These are phyloP conservation scores for Suhomyces maxii DNA, from an alignment of 1,139 yeast genomes.

Conservation along the genomic window DNA sequence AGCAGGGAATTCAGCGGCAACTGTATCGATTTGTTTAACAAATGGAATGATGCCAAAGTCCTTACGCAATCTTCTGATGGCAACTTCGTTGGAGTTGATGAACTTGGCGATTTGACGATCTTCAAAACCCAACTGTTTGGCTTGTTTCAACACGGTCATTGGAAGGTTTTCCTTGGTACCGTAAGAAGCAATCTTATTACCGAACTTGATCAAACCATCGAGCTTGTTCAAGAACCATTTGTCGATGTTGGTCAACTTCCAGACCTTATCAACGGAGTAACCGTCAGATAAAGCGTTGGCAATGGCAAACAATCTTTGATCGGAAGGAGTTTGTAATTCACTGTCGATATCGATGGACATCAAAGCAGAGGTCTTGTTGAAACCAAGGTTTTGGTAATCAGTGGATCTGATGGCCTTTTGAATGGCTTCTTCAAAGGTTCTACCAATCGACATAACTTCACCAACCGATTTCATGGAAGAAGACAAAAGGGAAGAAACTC, in stretches of 20 bases:
- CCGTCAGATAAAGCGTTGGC: constrained; percentile 89
- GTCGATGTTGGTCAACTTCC: constrained; percentile 91
- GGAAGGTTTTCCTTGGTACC: constrained; percentile 66
- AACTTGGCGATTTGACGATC: constrained; percentile 95
- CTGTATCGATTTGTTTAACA: constrained; percentile 97
- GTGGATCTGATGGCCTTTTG: constrained; percentile 98
- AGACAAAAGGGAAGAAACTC: constrained; percentile 84
- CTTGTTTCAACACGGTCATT: constrained; percentile 64
- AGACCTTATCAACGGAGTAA: constrained; percentile 88
- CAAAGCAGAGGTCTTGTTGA: constrained; percentile 81
- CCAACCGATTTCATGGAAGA: constrained; percentile 99
- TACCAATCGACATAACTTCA: constrained; percentile 97
- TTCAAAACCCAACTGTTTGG: constrained; percentile 96
- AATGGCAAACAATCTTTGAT: constrained; percentile 93
- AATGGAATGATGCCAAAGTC: constrained; percentile 88
- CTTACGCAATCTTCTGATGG: constrained; percentile 86
- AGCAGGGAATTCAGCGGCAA: constrained; percentile 99
- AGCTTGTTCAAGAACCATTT: constrained; percentile 95
- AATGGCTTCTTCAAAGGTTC: constrained; percentile 97
- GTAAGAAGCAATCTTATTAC: constrained; percentile 58
- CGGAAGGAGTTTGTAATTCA: constrained; percentile 93
- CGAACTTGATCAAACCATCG: constrained; percentile 67
- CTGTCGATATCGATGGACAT: constrained; percentile 88
- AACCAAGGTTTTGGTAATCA: constrained; percentile 92
- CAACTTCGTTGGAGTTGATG: constrained; percentile 87